Conservation (phyloP, 2,329 filamentous ascomycete species). For the Arthrobotrys sinensis region DNA sequence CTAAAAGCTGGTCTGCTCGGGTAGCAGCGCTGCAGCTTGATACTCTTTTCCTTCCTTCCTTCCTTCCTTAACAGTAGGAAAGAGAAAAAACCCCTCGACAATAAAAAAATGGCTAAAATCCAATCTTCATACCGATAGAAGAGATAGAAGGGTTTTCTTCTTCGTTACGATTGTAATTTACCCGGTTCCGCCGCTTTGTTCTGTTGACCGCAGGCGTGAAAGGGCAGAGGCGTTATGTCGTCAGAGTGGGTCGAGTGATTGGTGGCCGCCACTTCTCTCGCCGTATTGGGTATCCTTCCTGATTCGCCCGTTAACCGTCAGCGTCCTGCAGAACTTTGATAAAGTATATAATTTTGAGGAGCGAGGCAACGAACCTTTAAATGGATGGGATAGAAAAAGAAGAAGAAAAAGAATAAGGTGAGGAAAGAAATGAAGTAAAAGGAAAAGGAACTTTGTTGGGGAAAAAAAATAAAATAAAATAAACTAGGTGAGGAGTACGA, state of each 20-base stretch:
- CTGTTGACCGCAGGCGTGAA: no score
- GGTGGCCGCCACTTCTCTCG: conserved; percentile 14
- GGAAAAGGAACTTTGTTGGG: neutral
- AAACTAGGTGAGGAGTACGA: neutral
- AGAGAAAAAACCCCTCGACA: neutral
- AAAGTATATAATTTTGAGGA: neutral
- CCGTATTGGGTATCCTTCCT: conserved; percentile 14
- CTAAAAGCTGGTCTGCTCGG: neutral
- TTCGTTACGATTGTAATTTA: conserved; percentile 1
- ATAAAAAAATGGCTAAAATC: conserved; percentile 17
- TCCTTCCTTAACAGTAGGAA: neutral
- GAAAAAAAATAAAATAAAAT: conserved; percentile 5
- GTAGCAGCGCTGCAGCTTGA: neutral
- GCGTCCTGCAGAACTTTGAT: neutral
- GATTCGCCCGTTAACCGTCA: conserved; percentile 16
- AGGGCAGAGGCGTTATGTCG: conserved; percentile 22
- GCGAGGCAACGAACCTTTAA: neutral
- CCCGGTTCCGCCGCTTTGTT: conserved; percentile 8
- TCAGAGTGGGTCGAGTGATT: conserved; percentile 42
- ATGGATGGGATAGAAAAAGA: neutral
- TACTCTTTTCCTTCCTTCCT: neutral
- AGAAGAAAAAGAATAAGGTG: neutral
- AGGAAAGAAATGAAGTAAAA: neutral
- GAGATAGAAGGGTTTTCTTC: neutral
- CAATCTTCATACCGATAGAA: conserved; percentile 2